Conservation (phyloP, 1,284 basidiomycete genomes). For the Xanthoconium separans region DNA sequence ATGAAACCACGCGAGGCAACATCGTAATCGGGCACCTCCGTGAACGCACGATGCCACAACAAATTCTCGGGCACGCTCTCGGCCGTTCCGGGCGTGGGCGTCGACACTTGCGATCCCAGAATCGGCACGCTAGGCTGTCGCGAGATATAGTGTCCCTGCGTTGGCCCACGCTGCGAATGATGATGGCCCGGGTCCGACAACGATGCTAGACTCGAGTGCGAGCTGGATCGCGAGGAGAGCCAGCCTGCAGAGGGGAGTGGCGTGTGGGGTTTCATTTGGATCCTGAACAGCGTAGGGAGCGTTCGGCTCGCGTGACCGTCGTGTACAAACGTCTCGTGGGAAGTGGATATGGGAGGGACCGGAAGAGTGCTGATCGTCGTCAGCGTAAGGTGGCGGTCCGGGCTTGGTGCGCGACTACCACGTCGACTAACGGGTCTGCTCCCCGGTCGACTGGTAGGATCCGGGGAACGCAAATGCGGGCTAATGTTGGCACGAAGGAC, state of each 20-base stretch:
- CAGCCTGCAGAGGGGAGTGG: constrained; percentile 36
- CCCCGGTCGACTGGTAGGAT: constrained; percentile 28
- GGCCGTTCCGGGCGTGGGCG: neutral
- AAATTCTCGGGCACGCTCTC: constrained; percentile 25
- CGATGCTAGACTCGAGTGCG: constrained; percentile 36
- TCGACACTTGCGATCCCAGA: neutral
- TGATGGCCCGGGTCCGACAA: constrained; percentile 4
- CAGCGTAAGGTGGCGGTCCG: constrained; percentile 38
- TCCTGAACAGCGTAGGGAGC: constrained; percentile 53
- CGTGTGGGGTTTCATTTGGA: constrained; percentile 59
- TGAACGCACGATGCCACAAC: constrained; percentile 58
- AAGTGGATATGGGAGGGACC: neutral
- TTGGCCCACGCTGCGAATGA: constrained; percentile 4
- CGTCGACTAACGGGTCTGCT: constrained; percentile 46
- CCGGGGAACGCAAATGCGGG: constrained; percentile 17
- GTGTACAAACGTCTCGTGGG: constrained; percentile 51
- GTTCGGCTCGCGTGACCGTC: constrained; percentile 49
- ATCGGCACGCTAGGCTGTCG: constrained; percentile 5
- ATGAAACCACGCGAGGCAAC: constrained; percentile 81
- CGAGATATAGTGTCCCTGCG: neutral
- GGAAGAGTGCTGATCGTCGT: constrained; percentile 8
- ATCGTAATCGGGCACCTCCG: constrained; percentile 82
- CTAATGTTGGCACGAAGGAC: constrained; percentile 20
- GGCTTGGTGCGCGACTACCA: constrained; percentile 49
- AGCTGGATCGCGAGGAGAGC: constrained; percentile 38